These are phyloP conservation scores for Chlamydomonas schloesseri DNA, from an alignment of 139 green algal species.

Conservation along the genomic window DNA sequence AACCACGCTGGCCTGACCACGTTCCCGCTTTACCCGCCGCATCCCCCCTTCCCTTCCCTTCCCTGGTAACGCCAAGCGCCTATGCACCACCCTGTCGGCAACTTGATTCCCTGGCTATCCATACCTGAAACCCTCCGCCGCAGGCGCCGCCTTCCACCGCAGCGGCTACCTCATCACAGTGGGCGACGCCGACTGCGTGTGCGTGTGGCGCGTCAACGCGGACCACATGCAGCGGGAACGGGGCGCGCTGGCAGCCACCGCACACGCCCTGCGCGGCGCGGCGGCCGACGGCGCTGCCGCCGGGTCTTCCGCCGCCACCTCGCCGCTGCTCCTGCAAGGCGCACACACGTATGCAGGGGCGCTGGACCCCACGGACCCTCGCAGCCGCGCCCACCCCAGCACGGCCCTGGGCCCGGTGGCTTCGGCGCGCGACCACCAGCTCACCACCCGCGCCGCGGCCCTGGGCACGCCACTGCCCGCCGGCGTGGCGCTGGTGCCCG, in stretches of 20 bases:
- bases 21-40: no score
- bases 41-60: no score
- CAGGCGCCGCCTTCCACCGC: conserved; percentile 50
- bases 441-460: conserved; percentile 4
- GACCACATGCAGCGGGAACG: not conserved
- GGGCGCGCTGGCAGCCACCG: not conserved
- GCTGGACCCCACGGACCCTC: not conserved
- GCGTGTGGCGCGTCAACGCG: conserved; percentile 46
- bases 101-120: no score
- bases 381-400: conserved; percentile 11
- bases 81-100: no score
- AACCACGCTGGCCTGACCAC: no score
- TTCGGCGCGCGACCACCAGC: not conserved
- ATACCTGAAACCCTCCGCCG: no score
- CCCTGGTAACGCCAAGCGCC: no score
- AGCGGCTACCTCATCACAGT: conserved; percentile 51
- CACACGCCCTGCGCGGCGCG: not conserved
- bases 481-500: not conserved
- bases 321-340: not conserved
- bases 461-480: not conserved
- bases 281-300: not conserved
- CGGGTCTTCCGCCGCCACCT: not conserved
- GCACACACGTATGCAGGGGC: no score
- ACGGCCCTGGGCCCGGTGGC: conserved; percentile 28
- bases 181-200: conserved; percentile 47